Conservation (phyloP, 2,329 filamentous ascomycete genomes). For the Hortaea werneckii region DNA sequence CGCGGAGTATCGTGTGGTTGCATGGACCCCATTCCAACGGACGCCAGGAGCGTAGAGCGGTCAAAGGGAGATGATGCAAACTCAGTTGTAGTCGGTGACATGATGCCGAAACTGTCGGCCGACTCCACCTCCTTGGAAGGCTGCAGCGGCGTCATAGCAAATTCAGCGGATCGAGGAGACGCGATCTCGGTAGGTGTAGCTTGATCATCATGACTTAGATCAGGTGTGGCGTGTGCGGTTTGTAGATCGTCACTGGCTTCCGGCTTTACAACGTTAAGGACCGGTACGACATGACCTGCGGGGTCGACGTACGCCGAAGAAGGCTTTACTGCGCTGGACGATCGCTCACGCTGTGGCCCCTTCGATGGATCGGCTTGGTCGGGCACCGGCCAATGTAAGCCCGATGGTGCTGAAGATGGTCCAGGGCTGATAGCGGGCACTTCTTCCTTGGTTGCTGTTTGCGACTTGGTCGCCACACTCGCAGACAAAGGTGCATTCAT, state of each 20-base stretch:
- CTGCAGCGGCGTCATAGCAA: constrained; percentile 26
- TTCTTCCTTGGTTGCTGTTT: constrained; percentile 6
- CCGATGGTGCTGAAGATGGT: constrained; percentile 57
- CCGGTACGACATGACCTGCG: constrained; percentile 24
- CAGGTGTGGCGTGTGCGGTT: background rate
- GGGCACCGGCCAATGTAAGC: constrained; percentile 48
- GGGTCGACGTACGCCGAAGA: constrained; percentile 39
- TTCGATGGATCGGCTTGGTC: constrained; percentile 25
- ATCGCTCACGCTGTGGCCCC: constrained; percentile 4
- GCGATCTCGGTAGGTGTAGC: constrained; percentile 14
- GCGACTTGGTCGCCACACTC: constrained; percentile 5
- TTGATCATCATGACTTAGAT: constrained; percentile 4
- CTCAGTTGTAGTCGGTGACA: constrained; percentile 33
- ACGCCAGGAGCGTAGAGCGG: constrained; percentile 24
- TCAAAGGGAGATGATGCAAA: constrained; percentile 28
- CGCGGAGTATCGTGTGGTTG: constrained; percentile 14
- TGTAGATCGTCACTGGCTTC: constrained; percentile 1
- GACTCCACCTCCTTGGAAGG: constrained; percentile 23
- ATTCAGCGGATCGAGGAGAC: constrained; percentile 32
- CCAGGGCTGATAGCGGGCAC: constrained; percentile 38
- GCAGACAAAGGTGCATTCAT: constrained; percentile 13
- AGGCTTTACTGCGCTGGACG: constrained; percentile 32
- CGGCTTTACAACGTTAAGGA: constrained; percentile 17
- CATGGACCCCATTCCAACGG: constrained; percentile 27
- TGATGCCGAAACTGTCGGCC: constrained; percentile 27